Evolutionary conservation across 345 rosid genomes (phyloP), one percentile per base, ranked within the genome.

Genomic region (Aquilaria malaccensis): DNA sequence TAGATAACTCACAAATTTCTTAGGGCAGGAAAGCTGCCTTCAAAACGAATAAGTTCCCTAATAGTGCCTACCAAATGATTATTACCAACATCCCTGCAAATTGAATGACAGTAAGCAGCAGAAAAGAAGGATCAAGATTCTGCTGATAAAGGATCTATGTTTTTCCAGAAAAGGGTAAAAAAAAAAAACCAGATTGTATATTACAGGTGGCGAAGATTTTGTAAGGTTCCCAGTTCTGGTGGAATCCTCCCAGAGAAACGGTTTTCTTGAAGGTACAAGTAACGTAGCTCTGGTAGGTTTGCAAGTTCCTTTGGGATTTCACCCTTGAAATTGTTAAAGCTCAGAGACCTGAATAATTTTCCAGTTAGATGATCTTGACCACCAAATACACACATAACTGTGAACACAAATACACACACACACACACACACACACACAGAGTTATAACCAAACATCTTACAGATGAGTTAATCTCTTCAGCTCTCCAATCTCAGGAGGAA

Each of bases 31-130:
- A 93, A 93, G 74, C 97, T 80, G 67, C 95, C 97, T 67, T 87
- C 96, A 59, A 84, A 70, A 53, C 96, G 88, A 58, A 91, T 93
- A 67, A 93, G 85, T 72, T 93, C 97, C 65, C 98, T 70, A 41
- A 93, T 79, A 6, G 97, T 93, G 69, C 98, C 97, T 49, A 93
- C 96, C 79, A 93, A 72, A 81, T 87, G 97, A 64, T 89, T 93
- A 81, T 86, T 89, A 31, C 98, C 96, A 63, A 82, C 86, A 87
- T 93, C 97, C 84, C 96, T 93, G 75, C 14, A 56, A 65, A 50
- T 45, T 5, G 11, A 54, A 14, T 9, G 47, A 58, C 13, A 53
- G 3, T 59, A 46, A 61, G 48, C 22, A 47, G 32, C 33, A 11
- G 12, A 62, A 57, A 46, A 56, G 29, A 30, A 50, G 31, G 12